phyloP scores from a whole-genome alignment of 2,329 filamentous ascomycete genomes.

The Dactylonectria macrodidyma region DNA sequence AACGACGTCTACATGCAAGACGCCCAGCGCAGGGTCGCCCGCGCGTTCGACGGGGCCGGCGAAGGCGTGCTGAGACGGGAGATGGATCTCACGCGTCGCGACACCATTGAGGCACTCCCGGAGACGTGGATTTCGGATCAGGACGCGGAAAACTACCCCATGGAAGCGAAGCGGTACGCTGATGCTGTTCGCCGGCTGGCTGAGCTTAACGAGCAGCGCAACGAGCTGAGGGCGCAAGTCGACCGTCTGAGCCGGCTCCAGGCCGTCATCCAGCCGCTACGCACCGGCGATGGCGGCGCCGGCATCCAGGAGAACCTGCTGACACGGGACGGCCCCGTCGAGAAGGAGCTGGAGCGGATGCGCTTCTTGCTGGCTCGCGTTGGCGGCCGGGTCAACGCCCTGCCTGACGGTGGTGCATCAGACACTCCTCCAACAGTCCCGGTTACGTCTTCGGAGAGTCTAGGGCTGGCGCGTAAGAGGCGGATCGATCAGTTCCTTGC shows the following conservation, averaged over 20 bases:
- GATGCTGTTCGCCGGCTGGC: conserved; percentile 65
- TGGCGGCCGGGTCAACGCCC: conserved; percentile 63
- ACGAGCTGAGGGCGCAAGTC: conserved; percentile 56
- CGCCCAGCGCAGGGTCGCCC: conserved; percentile 55
- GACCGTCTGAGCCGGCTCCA: conserved; percentile 66
- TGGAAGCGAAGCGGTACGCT: conserved; percentile 66
- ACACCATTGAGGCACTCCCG: conserved; percentile 64
- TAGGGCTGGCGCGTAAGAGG: conserved; percentile 41
- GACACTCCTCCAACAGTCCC: conserved; percentile 25
- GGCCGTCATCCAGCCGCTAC: conserved; percentile 62
- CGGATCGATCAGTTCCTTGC: conserved; percentile 47
- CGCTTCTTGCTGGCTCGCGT: conserved; percentile 74
- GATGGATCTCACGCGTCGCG: conserved; percentile 61
- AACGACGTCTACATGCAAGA: conserved; percentile 73
- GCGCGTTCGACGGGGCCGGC: conserved; percentile 53
- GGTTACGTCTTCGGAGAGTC: conserved; percentile 27
- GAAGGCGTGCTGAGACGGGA: conserved; percentile 56
- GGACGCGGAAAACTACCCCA: conserved; percentile 55
- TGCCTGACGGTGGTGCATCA: conserved; percentile 30
- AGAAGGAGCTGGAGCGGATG: conserved; percentile 77
- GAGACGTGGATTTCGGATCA: conserved; percentile 61
- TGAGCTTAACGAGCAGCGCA: conserved; percentile 60
- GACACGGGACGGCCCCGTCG: conserved; percentile 75
- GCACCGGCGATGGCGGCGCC: conserved; percentile 48
- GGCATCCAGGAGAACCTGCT: conserved; percentile 77